Evolutionary conservation across 1,139 yeast species (phyloP), one percentile per base, ranked within the genome.

Genomic region (Nakaseomyces kungkrabaensis): DNA sequence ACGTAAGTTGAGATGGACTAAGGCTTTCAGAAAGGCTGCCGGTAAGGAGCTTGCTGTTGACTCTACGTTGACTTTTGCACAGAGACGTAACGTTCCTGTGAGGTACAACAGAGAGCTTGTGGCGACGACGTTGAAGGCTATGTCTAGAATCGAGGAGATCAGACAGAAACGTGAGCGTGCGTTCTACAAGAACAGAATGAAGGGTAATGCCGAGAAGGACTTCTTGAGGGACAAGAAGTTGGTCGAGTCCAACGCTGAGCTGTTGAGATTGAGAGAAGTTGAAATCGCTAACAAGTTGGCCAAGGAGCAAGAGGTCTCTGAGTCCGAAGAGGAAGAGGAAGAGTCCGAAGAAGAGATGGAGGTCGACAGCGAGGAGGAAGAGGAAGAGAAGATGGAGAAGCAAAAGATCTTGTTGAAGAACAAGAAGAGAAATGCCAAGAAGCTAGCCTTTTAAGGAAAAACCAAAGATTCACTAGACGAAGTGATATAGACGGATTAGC

Each of bases 131-230:
- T 78, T 92, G 71, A 84, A 79, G 73, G 97, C 96, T 50, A 92
- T 92, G 98, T 77, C 87, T 52, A 82, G 97, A 73, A 84, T 94
- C 55, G 97, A 92, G 70, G 95, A 89, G 73, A 92, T 92, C 70
- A 82, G 98, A 76, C 84, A 80, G 68, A 88, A 83, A 78, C 85
- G 99, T 76, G 98, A 94, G 73, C 79, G 95, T 67, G 97, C 97
- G 36, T 92, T 92, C 88, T 92, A 88, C 76, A 90, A 89, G 89
- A 89, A 90, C 74, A 87, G 98, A 82, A 92, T 92, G 99, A 87
- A 86, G 72, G 97, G 97, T 58, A 92, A 94, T 73, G 85, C 83
- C 72, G 96, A 86, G 60, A 81, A 82, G 70, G 85, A 85, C 68
- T 75, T 88, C 66, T 88, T 82, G 54, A 77, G 86, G 54, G 98